Evolutionary conservation across 176 grass and related monocot species (phyloP).

Genomic region (Cenchrus americanus): DNA sequence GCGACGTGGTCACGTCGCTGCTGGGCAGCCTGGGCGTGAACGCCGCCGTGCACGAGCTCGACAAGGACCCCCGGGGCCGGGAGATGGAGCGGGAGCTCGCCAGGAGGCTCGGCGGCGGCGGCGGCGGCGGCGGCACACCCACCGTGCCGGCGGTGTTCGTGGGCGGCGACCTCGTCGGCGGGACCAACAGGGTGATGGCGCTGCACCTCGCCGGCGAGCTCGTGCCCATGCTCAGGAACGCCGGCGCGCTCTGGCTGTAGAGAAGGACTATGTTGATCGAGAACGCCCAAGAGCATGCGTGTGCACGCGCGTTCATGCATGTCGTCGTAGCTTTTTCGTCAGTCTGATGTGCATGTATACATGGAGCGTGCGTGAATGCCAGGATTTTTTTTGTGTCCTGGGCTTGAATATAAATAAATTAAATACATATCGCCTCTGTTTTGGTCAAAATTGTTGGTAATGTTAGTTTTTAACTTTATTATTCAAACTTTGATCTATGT

Average conservation of each 20-base stretch:
- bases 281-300: too few relatives aligned
- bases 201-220: constrained; percentile 64
- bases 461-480: too few relatives aligned
- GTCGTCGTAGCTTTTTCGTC: not conserved
- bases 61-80: constrained; percentile 53
- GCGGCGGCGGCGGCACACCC: constrained; percentile 17
- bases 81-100: constrained; percentile 67
- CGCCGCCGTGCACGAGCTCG: constrained; percentile 60
- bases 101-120: constrained; percentile 40
- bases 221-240: constrained; percentile 57
- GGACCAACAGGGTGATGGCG: constrained; percentile 50
- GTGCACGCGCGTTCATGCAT: too few relatives aligned
- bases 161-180: constrained; percentile 53
- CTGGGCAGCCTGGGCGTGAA: constrained; percentile 55
- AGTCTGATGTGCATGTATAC: too few relatives aligned
- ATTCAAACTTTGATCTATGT: too few relatives aligned
- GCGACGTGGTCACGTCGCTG: constrained; percentile 61
- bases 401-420: too few relatives aligned
- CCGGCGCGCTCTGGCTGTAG: constrained; percentile 63
- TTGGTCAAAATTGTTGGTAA: too few relatives aligned
- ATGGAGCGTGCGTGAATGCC: too few relatives aligned
- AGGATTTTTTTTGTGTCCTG: too few relatives aligned
- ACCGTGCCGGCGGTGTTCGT: constrained; percentile 55
- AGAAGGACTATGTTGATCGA: not conserved
- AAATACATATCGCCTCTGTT: too few relatives aligned